Base-by-base conservation (phyloP, 75 land plant genomes). In the Isoetes taiwanensis region DNA sequence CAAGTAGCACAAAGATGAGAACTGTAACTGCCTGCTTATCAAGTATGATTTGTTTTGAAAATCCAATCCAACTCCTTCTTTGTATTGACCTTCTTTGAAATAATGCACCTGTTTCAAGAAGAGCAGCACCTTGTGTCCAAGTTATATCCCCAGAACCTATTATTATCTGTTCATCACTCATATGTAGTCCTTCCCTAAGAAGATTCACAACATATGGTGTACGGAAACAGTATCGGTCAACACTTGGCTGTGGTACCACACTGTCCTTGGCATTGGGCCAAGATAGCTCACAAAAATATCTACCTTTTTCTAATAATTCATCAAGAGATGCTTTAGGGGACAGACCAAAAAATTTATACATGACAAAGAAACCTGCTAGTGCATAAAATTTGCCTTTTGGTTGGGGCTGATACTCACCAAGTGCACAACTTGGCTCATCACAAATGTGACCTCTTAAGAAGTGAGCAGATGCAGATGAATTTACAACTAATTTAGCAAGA, bases 121-220 rank as follows among this genome's bases (percentile, higher is more conserved):
- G 64, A 19, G 98, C 95, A 70, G 91, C 98, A 11, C 98, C 98
- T 32, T 78, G 67, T 33, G 98, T 93, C 98, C 98, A 93, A n/a
- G 98, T 89, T 34, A 84, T 81, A 57, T 93, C 86, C 20, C 98
- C 98, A 61, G 95, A 83, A 37, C 89, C 98, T 61, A 93, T 64
- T 46, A 41, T 59, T 6, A 93, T 68, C 57, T 84, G 77, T 0
- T 59, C 68, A 71, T 87, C 83, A 16, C 63, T 41, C 26, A 93
- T 76, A 46, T 87, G 95, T 57, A 93, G 68, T 17, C 96, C 98
- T 41, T 93, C 85, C 60, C 96, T 72, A 55, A 93, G 69, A 1
- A 93, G 61, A 29, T 76, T 68, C 4, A 78, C 85, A 30, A 88
- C 58, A 65, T 93, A 93, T 31, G 89, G 98, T 30, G 98, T 83